Evolutionary conservation across 192 early-diverging fungal species (phyloP).

Genomic region (Entrophospora sp.): DNA sequence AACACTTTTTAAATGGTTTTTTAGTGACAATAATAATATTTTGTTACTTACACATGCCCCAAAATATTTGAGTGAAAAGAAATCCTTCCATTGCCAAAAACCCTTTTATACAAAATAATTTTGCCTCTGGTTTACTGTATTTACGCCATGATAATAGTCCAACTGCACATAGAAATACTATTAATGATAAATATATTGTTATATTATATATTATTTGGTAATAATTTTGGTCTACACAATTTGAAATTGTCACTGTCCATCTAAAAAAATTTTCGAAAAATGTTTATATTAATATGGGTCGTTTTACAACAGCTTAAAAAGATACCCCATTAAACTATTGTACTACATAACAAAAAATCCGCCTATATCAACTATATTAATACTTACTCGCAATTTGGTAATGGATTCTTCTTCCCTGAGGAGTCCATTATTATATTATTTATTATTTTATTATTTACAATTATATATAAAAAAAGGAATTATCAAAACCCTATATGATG

Average conservation of each 20-base stretch:
- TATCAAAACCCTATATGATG: too few relatives aligned
- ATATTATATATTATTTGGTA: slow-evolving; percentile 1
- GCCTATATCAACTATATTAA: neutral
- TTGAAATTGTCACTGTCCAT: neutral
- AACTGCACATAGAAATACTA: neutral
- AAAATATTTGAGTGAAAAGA: slow-evolving; percentile 8
- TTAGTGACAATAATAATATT: neutral
- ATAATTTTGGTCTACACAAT: neutral
- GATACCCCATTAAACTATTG: neutral
- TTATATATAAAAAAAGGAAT: too few relatives aligned
- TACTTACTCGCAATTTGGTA: neutral
- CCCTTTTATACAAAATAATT: neutral
- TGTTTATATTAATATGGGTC: neutral
- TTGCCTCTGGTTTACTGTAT: neutral
- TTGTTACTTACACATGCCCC: neutral
- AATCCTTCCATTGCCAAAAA: slow-evolving; percentile 8
- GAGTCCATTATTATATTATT: too few relatives aligned
- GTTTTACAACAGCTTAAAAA: neutral
- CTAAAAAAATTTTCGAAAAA: neutral
- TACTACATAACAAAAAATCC: neutral
- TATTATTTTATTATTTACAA: too few relatives aligned
- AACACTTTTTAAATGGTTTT: neutral
- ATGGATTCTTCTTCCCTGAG: too few relatives aligned
- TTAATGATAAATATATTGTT: neutral
- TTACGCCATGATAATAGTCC: slow-evolving; percentile 1